Evolutionary conservation across 257 asterid genomes (phyloP).

Genomic region (Nicotiana benthamiana): DNA sequence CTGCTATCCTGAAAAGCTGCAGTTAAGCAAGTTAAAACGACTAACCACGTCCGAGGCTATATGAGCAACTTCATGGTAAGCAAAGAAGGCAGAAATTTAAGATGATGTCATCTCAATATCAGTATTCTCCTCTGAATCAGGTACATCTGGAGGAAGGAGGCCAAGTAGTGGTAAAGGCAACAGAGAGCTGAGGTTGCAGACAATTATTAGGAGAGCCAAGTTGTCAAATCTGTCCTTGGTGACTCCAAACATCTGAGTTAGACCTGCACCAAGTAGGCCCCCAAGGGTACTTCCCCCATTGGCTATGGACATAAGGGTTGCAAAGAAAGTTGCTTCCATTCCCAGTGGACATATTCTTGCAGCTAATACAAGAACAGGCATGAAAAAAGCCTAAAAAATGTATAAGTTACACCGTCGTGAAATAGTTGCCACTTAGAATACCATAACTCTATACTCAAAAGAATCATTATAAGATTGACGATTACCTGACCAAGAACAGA

Average conservation of each 20-base stretch:
- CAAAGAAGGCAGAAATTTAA: constrained; percentile 19
- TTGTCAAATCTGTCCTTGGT: constrained; percentile 73
- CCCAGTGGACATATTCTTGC: constrained; percentile 93
- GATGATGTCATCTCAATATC: constrained; percentile 68
- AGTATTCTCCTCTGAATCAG: constrained; percentile 33
- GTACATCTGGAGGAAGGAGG: constrained; percentile 65
- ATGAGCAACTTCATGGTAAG: neutral
- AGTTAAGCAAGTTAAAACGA: neutral
- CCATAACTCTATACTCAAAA: neutral
- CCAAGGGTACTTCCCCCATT: constrained; percentile 90
- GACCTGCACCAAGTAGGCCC: constrained; percentile 87
- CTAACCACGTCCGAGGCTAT: neutral
- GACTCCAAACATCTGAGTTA: constrained; percentile 73
- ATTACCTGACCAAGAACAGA: constrained; percentile 95
- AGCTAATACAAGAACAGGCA: constrained; percentile 96
- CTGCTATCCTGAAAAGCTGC: neutral
- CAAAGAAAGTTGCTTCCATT: constrained; percentile 94
- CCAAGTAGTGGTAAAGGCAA: constrained; percentile 83
- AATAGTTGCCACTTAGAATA: neutral
- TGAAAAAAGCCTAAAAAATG: constrained; percentile 65
- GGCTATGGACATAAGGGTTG: constrained; percentile 90
- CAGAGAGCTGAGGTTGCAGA: constrained; percentile 87
- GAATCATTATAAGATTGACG: neutral
- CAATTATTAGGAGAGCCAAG: constrained; percentile 52
- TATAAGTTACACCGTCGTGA: neutral